Base-by-base conservation (phyloP, 306 rosid genomes). In the Medicago ruthenica region DNA sequence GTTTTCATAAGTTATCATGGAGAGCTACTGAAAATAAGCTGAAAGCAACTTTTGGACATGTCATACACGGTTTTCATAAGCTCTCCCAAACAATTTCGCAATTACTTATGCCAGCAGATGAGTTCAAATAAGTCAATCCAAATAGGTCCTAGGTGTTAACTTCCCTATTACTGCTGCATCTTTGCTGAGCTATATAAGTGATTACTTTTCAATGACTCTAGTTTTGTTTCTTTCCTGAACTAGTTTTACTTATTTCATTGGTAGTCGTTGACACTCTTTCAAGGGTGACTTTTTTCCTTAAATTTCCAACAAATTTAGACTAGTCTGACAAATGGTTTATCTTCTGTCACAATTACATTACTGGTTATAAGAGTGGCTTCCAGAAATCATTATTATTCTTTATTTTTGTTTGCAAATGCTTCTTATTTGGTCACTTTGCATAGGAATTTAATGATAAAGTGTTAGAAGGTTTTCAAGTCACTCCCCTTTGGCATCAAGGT, bases 401-500 rank as follows among this genome's bases (percentile, higher is more conserved):
- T 54, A 24, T 70, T 68, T 60, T 2, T 22, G 1, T 76, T 72
- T 13, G 10, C n/a, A 67, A 65, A 53, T 73, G 74, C 57, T 31
- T 37, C 22, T 13, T 73, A 9, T 62, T 73, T 76, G 76, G 67
- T 58, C 44, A 40, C 70, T 48, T 72, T 85, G 73, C 55, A 3
- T 67, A 94, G 98, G 98, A 94, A 66, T 94, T 94, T 70, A n/a
- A 87, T 59, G 74, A 73, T 67, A 90, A 81, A 79, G 97, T 94
- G 67, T 12, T 47, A 84, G 92, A 94, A 90, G 98, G 98, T 71
- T 94, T 94, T 84, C 98, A 94, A 88, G 98, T 90, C 67, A 94
- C 89, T 67, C 97, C 98, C 50, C 85, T 92, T 41, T 94, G 97
- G 97, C 65, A 94, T 83, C 98, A 94, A 83, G 98, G 98, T 37